Conservation (phyloP, 148 eudicot genomes). For the Camellia sinensis region DNA sequence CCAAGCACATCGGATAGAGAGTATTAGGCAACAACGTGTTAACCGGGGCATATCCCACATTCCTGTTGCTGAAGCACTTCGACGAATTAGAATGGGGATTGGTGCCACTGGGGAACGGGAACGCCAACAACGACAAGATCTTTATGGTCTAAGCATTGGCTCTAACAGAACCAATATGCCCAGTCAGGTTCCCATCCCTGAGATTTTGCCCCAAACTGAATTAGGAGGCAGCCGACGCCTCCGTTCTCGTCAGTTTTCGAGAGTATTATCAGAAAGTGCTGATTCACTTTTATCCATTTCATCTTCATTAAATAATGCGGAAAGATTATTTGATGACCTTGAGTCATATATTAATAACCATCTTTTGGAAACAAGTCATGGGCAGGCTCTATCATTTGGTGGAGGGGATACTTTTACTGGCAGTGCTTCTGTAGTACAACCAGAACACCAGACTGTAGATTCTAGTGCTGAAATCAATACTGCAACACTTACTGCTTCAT, state of each 20-base stretch:
- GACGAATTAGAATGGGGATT: constrained; percentile 41
- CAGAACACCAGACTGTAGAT: constrained; percentile 23
- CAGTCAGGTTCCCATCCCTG: not conserved
- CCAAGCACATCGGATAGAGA: constrained; percentile 48
- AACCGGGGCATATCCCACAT: constrained; percentile 29
- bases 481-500: constrained; percentile 11
- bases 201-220: constrained; percentile 6
- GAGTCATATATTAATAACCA: constrained; percentile 25
- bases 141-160: not conserved
- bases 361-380: constrained; percentile 9
- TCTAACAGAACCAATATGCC: not conserved
- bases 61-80: constrained; percentile 46
- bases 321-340: constrained; percentile 41
- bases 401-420: constrained; percentile 12
- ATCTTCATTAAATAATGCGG: constrained; percentile 39
- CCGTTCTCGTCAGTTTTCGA: constrained; percentile 32
- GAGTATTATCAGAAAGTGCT: constrained; percentile 45
- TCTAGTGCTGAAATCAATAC: constrained; percentile 3
- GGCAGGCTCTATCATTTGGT: constrained; percentile 1
- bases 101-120: constrained; percentile 24
- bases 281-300: constrained; percentile 45
- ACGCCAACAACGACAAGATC: constrained; percentile 12
- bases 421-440: constrained; percentile 5
- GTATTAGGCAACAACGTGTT: constrained; percentile 41
- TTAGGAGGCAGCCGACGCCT: constrained; percentile 20